Evolutionary conservation across 2,329 filamentous ascomycete species (phyloP).

Genomic region (Leptographium radiaticola): DNA sequence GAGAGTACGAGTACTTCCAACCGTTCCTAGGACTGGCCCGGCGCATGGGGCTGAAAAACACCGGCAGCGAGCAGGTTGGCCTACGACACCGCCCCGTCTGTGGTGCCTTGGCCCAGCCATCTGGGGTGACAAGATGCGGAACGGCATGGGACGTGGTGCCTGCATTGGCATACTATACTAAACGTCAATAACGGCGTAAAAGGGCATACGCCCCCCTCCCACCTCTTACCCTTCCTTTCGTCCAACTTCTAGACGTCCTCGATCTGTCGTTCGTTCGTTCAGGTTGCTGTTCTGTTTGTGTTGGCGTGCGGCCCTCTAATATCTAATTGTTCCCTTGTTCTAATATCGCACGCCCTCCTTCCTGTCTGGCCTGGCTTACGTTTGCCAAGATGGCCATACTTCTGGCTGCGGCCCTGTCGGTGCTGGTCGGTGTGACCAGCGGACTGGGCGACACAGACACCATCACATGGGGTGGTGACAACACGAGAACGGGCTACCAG

Average conservation of each 20-base stretch:
- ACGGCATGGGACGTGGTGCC: no score
- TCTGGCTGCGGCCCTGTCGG: constrained; percentile 13
- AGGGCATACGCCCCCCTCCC: no score
- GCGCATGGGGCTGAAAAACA: no score
- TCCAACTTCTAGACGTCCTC: no score
- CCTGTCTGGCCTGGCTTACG: not conserved
- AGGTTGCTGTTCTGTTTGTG: not conserved
- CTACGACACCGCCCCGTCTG: no score
- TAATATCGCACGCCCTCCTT: not conserved
- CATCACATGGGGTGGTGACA: constrained; percentile 47
- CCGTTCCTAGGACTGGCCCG: no score
- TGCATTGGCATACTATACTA: no score
- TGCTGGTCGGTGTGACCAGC: constrained; percentile 20
- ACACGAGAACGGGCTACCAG: constrained; percentile 39
- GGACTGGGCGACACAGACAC: constrained; percentile 35
- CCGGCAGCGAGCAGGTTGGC: no score
- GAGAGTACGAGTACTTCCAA: not conserved
- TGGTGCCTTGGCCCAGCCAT: no score
- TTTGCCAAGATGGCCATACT: not conserved
- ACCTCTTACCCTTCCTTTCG: no score
- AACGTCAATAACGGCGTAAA: no score
- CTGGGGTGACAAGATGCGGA: no score
- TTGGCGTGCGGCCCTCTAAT: not conserved
- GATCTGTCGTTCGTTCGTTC: not conserved
- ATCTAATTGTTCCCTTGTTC: not conserved